Base-by-base conservation (phyloP, 1,284 basidiomycete genomes). In the Paramarasmius palmivorus region DNA sequence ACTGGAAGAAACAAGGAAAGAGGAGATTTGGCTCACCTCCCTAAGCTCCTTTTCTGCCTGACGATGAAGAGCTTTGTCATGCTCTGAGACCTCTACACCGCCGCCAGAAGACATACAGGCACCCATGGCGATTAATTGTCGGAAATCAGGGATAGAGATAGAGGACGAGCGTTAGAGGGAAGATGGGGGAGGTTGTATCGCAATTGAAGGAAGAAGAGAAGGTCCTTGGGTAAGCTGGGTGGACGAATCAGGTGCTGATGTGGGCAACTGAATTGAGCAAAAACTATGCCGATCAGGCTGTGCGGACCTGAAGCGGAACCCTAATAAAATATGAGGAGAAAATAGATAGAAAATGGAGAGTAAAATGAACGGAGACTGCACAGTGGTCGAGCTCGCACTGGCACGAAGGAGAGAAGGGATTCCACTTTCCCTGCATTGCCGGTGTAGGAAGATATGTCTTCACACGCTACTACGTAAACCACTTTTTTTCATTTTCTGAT, bases 21-120 rank as follows among this genome's bases (percentile, higher is more conserved):
- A 7, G 23, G 44, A 46, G 29, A 6, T 32, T 32, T 4, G 72
- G n/a, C 80, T 54, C 53, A 84, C 86, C 73, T 88, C 86, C 63
- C 71, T 79, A 59, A 90, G 64, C 52, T 75, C 71, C 69, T 80
- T 83, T 67, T 90, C 86, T 12, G 60, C 60, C 45, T 57, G 55
- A 32, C 59, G 57, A 50, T 60, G 59, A 19, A 58, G 57, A 36
- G 71, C 69, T 71, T 77, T 86, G 61, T 90, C 88, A 49, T 83
- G 77, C 51, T 88, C 85, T 14, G 77, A 73, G 19, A 84, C 71
- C 53, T 84, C 84, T 10, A 76, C 63, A 15, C 71, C 71, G 1
- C 73, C 73, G n/a, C 69, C 72, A 9, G 83, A 73, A 23, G 90
- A 93, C 62, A 91, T 72, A 67, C 91, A 93, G 38, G 81, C 79